Percentiles rank a stretch among this genome's conserved stretches.
phyloP scores from a whole-genome alignment of 495 filamentous ascomycete species.

The Aspergillus taichungensis region DNA sequence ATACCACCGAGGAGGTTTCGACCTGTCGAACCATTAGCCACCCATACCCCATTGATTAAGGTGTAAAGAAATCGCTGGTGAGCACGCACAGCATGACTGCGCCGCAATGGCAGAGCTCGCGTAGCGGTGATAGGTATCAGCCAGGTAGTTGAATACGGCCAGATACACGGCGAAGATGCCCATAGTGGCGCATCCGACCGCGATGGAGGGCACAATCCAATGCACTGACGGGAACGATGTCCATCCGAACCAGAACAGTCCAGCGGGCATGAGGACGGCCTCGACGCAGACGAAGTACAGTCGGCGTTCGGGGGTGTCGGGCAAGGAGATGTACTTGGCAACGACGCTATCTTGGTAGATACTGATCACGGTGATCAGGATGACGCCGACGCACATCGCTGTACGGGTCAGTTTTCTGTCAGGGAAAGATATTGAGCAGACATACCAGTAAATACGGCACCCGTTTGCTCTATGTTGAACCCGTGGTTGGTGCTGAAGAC shows the following conservation, averaged over 20 bases:
- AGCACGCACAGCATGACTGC: conserved; percentile 58
- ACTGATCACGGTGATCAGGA: conserved; percentile 62
- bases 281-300: conserved; percentile 79
- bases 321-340: conserved; percentile 29
- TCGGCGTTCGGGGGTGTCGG: conserved; percentile 61
- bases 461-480: conserved; percentile 59
- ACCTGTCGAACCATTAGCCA: conserved; percentile 22
- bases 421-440: not conserved
- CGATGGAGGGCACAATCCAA: conserved; percentile 71
- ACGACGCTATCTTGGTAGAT: conserved; percentile 62
- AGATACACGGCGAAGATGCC: conserved; percentile 87
- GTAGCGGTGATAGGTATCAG: conserved; percentile 81
- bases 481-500: conserved; percentile 63
- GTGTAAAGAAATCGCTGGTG: too few relatives aligned
- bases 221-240: conserved; percentile 56
- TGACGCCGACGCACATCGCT: conserved; percentile 59
- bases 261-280: conserved; percentile 58
- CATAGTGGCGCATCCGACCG: conserved; percentile 67
- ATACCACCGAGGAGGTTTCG: conserved; percentile 77
- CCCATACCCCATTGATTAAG: not conserved
- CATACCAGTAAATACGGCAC: conserved; percentile 59
- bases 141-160: conserved; percentile 88
- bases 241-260: conserved; percentile 79
- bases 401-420: not conserved
- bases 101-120: conserved; percentile 83